These are phyloP conservation scores for Breviolum minutum DNA, from an alignment of 73 alveolate species.

Conservation along the genomic window DNA sequence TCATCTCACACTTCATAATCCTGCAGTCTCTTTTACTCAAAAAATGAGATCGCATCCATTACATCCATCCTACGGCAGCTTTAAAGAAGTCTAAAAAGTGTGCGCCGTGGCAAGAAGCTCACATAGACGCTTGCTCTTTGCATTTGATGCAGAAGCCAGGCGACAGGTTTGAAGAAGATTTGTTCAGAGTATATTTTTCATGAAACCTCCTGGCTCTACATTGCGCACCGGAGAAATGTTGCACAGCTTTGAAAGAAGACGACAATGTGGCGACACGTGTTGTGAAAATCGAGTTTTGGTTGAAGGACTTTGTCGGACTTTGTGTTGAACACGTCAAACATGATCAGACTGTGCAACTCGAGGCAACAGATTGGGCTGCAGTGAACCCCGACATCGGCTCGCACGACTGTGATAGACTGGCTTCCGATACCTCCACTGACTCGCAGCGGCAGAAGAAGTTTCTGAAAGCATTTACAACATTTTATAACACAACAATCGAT, in stretches of 20 bases:
- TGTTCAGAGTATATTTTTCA: not conserved
- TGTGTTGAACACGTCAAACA: not conserved
- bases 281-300: not conserved
- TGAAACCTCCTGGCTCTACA: not conserved
- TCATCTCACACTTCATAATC: not conserved
- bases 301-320: too few relatives aligned
- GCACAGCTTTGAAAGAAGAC: not conserved
- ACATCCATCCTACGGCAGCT: not conserved
- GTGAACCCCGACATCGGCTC: not conserved
- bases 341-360: not conserved
- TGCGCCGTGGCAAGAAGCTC: constrained; percentile 11
- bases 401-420: constrained; percentile 7
- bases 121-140: constrained; percentile 17
- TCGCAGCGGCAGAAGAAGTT: constrained; percentile 7
- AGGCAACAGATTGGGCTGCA: constrained; percentile 16
- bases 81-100: constrained; percentile 21
- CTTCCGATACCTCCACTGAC: constrained; percentile 65
- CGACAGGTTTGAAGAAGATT: not conserved
- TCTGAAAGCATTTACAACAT: not conserved
- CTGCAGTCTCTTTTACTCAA: not conserved
- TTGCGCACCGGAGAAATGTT: constrained; percentile 48
- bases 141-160: not conserved
- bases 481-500: not conserved
- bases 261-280: not conserved
- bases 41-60: not conserved